These are phyloP conservation scores for Paraglomus brasilianum DNA, from an alignment of 192 early-diverging fungal genomes.

Conservation along the genomic window DNA sequence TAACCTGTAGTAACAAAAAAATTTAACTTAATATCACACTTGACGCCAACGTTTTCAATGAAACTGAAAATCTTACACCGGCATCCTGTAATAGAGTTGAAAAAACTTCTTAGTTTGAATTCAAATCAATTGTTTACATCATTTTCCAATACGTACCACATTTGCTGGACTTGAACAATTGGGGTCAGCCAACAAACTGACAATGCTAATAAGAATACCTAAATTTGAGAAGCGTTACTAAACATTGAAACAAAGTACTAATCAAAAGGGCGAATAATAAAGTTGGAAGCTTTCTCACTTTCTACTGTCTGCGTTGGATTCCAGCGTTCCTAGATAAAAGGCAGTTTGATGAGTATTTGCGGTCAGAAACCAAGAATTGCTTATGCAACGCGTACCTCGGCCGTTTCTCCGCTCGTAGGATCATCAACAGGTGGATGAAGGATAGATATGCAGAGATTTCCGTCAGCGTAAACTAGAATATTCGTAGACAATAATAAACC, in stretches of 20 bases:
- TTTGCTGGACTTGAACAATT: conserved; percentile 56
- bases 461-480: conserved; percentile 77
- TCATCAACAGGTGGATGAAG: conserved; percentile 94
- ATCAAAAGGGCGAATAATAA: background rate
- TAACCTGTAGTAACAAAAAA: conserved; percentile 34
- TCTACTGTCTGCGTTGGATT: conserved; percentile 68
- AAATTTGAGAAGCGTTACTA: conserved; percentile 4
- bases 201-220: conserved; percentile 52
- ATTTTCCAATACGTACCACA: conserved; percentile 33
- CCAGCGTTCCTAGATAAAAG: conserved; percentile 63
- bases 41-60: background rate
- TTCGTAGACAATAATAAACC: background rate
- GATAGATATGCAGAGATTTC: conserved; percentile 93
- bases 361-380: background rate
- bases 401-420: conserved; percentile 75
- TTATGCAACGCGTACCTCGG: conserved; percentile 44
- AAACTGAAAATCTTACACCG: conserved; percentile 37
- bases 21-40: background rate
- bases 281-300: conserved; percentile 6
- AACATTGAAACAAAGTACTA: background rate
- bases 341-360: background rate
- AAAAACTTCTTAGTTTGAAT: background rate
- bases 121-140: background rate
- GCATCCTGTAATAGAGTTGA: conserved; percentile 39
- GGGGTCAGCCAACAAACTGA: conserved; percentile 47